phyloP scores from a whole-genome alignment of 2,329 filamentous ascomycete genomes.

The Capronia americana region DNA sequence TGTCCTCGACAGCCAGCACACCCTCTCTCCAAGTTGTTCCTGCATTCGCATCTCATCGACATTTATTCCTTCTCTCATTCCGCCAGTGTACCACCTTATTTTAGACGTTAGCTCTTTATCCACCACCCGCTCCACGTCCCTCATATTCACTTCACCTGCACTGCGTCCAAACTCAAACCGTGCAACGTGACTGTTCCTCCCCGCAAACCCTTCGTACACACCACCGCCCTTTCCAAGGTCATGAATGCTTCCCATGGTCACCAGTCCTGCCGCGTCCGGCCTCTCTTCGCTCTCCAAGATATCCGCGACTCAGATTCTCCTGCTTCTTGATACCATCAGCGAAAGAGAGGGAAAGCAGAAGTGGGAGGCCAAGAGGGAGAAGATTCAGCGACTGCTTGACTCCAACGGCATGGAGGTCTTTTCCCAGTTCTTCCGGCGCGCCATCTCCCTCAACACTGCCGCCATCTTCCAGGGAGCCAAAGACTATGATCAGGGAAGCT shows the following conservation, averaged over 20 bases:
- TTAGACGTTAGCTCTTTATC: conserved; percentile 7
- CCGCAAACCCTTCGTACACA: conserved; percentile 23
- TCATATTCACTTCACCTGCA: not conserved
- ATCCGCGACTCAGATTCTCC: conserved; percentile 91
- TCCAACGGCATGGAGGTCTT: conserved; percentile 99
- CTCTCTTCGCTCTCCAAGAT: conserved; percentile 81
- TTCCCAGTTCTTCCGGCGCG: conserved; percentile 90
- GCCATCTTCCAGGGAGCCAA: conserved; percentile 81
- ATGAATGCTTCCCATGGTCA: conserved; percentile 42
- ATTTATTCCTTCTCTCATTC: conserved; percentile 16
- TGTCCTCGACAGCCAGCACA: conserved; percentile 15
- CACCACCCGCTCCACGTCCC: not conserved
- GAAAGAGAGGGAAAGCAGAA: conserved; percentile 90
- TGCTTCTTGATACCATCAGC: conserved; percentile 91
- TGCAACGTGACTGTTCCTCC: conserved; percentile 16
- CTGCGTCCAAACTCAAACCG: conserved; percentile 1
- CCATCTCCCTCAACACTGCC: conserved; percentile 87
- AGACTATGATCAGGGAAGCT: conserved; percentile 78
- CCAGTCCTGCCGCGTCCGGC: conserved; percentile 54
- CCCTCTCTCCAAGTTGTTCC: conserved; percentile 15
- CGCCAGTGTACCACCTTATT: conserved; percentile 8
- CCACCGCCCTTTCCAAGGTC: conserved; percentile 33
- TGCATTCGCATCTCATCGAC: conserved; percentile 18
- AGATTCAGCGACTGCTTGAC: conserved; percentile 93
- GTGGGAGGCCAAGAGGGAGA: conserved; percentile 90